Percentiles rank a stretch among this genome's conserved stretches.
Conservation (phyloP, 768 basidiomycete genomes). For the Tubosaeta sp. region DNA sequence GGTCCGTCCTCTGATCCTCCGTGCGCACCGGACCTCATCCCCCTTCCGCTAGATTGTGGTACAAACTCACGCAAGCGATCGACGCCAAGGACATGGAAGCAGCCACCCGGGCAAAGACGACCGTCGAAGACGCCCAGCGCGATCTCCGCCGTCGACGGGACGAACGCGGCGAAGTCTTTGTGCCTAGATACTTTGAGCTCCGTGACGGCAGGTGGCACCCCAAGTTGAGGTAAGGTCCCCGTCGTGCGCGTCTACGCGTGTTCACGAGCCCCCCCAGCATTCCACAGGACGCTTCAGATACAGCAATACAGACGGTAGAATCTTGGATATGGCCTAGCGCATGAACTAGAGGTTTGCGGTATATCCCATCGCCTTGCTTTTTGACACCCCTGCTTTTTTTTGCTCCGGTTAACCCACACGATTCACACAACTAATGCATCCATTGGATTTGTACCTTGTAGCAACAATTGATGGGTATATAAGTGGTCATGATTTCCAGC, state of each 20-base stretch:
- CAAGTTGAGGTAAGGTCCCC: slow-evolving; percentile 56
- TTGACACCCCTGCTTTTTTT: neutral
- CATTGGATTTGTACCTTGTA: slow-evolving; percentile 37
- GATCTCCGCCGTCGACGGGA: slow-evolving; percentile 73
- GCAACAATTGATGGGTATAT: slow-evolving; percentile 38
- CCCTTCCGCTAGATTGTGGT: slow-evolving; percentile 60
- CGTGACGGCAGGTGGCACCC: slow-evolving; percentile 80
- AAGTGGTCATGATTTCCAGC: slow-evolving; percentile 23
- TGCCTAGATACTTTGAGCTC: slow-evolving; percentile 79
- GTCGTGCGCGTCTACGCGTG: neutral
- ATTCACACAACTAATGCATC: slow-evolving; percentile 32
- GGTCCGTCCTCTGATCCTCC: slow-evolving; percentile 40
- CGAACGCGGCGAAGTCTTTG: slow-evolving; percentile 61
- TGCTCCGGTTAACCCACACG: slow-evolving; percentile 18
- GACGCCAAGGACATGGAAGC: slow-evolving; percentile 86
- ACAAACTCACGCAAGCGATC: slow-evolving; percentile 81
- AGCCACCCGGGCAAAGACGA: slow-evolving; percentile 85
- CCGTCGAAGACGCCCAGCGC: slow-evolving; percentile 89
- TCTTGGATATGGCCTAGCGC: slow-evolving; percentile 68
- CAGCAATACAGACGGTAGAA: slow-evolving; percentile 62
- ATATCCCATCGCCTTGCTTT: slow-evolving; percentile 15
- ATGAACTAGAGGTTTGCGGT: slow-evolving; percentile 8
- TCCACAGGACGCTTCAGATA: slow-evolving; percentile 57
- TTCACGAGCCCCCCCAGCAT: slow-evolving; percentile 42
- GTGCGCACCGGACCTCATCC: neutral